Base-by-base conservation (phyloP, 495 filamentous ascomycete genomes). In the Daldinia loculata region DNA sequence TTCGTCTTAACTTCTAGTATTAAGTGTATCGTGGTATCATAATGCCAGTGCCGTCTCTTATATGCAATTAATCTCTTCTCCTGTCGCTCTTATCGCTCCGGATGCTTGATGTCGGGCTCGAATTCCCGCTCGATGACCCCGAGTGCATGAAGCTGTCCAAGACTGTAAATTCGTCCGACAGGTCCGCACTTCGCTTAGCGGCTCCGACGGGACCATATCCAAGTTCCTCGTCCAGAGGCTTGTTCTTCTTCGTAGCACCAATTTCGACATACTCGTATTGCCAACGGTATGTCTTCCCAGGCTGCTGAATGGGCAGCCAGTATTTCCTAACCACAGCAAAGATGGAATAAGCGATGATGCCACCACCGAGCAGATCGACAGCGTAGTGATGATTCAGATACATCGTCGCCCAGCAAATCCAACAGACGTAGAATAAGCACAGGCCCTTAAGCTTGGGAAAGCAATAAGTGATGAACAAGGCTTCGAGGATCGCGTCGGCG, bases 381-480 rank as follows among this genome's bases (percentile, higher is more conserved):
- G 94, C 94, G 75, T 98, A 98, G 80, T 98, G 94, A 79, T 98
- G 94, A 48, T 92, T 94, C 59, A 98, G 87, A 75, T 98, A 97
- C 91, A 98, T 95, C 56, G 94, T 98, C n/a, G 94, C 90, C 94
- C 94, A 98, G 91, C 92, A 97, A 75, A 98, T 89, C 94, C 94
- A 98, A 60, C 90, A 84, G 9, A 89, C 90, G 79, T 98, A 97
- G 55, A 84, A 84, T 52, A 93, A 84, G 81, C 95, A 95, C 27
- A 94, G 75, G 38, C 89, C 88, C 69, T 89, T 87, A 61, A 94
- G 81, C 30, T 86, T 86, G 2, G 94, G 94, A 83, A 98, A 98
- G 75, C 92, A 87, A 74, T 95, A 89, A 78, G 89, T 91, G 87
- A 98, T 91, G 84, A 97, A 97, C n/a, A 97, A 83, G 36, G 92